Evolutionary conservation across 2,329 filamentous ascomycete genomes (phyloP), one percentile per base, ranked within the genome.

Genomic region (Trichoderma endophyticum): DNA sequence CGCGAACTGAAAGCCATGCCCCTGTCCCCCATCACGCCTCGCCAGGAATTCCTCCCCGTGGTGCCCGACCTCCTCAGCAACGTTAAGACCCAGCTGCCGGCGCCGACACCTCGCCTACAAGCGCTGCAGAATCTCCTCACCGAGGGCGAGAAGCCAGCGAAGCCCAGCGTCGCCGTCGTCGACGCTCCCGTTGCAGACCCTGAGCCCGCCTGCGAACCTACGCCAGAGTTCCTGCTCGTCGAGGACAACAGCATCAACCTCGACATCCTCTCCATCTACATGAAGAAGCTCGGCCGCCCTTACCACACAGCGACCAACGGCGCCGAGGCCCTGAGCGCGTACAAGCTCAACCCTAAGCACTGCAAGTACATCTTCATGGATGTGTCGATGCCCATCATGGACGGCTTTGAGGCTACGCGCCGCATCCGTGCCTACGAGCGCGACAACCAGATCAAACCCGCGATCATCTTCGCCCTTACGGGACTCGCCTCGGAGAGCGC

Each of bases 331-430:
- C 68, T 82, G 3, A 76, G 80, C 24, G 75, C 75, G 0, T 83
- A 78, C 43, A 74, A 72, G n/a, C 39, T 73, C 1, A 72, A 75
- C 1, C 76, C 77, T 0, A 73, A 74, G 0, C 66, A 75, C 0
- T 82, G 76, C 28, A 72, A 71, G 0, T 81, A 78, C 64, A 73
- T 84, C 0, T 73, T 84, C 5, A 84, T 83, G 76, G 87, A 89
- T 73, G 84, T 89, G 1, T 87, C 83, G 69, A 89, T 90, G 88
- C 88, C 88, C 0, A 78, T 88, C 3, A 85, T 89, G 76, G 84
- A 89, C 73, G 86, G 86, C 0, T 82, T 87, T 3, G 84, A 85
- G 18, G 83, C 85, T 0, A 87, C 86, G 1, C 79, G 83, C 1
- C 79, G 81, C n/a, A 88, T 89, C 15, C 82, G 87, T 1, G 80